phyloP scores from a whole-genome alignment of 2,329 filamentous ascomycete genomes.

The Ampelomyces quisqualis region DNA sequence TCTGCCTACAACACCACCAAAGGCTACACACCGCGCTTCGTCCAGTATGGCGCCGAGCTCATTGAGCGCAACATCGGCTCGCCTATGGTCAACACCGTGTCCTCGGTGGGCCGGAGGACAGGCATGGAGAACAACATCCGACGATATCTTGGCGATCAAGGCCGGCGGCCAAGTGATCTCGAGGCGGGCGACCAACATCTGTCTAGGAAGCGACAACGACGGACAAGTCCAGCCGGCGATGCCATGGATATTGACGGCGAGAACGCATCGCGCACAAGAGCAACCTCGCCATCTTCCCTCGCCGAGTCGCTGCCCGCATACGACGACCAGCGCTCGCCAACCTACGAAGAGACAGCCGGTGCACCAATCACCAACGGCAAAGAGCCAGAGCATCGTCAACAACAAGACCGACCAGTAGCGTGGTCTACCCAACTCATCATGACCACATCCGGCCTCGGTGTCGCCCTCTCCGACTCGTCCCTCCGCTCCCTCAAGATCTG shows the following conservation, averaged over 20 bases:
- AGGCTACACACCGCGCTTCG: constrained; percentile 85
- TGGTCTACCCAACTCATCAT: constrained; percentile 87
- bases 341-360: constrained; percentile 63
- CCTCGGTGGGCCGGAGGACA: constrained; percentile 77
- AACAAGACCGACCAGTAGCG: constrained; percentile 46
- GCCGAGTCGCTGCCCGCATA: constrained; percentile 80
- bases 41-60: constrained; percentile 82
- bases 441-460: constrained; percentile 84
- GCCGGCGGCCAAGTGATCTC: constrained; percentile 56
- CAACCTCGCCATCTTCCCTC: constrained; percentile 65
- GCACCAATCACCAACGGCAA: constrained; percentile 23
- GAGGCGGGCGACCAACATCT: constrained; percentile 44
- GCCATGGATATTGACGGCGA: constrained; percentile 54
- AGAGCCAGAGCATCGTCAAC: constrained; percentile 22
- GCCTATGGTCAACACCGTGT: constrained; percentile 82
- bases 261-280: constrained; percentile 41
- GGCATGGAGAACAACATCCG: constrained; percentile 85
- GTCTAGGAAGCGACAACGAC: constrained; percentile 48
- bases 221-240: constrained; percentile 40
- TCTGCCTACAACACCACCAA: constrained; percentile 86
- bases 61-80: constrained; percentile 82
- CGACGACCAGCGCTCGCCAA: constrained; percentile 73
- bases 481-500: constrained; percentile 83
- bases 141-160: constrained; percentile 68
- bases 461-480: constrained; percentile 88